phyloP scores from a whole-genome alignment of 305 asterid genomes.

The Fraxinus latifolia region DNA sequence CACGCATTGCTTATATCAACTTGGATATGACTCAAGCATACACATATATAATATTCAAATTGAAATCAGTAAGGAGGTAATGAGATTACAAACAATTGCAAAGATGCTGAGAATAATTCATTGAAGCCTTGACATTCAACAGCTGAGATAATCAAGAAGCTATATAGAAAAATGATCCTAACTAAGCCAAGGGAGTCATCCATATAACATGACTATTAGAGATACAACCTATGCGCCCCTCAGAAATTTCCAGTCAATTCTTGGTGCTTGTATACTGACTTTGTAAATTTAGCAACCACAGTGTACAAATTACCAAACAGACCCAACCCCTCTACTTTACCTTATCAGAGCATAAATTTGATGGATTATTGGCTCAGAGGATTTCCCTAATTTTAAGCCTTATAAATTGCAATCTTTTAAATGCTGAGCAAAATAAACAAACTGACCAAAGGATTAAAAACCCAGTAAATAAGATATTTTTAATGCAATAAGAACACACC shows the following conservation, averaged over 20 bases:
- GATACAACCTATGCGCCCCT: background rate
- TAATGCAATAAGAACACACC: background rate
- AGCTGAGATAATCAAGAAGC: background rate
- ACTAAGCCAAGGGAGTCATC: background rate
- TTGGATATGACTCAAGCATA: background rate
- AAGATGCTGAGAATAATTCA: background rate
- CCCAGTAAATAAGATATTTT: background rate
- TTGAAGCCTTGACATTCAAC: background rate
- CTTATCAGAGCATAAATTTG: background rate
- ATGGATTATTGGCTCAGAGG: background rate
- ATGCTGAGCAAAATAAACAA: background rate
- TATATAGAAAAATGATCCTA: background rate
- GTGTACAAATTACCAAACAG: background rate
- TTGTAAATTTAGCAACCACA: background rate
- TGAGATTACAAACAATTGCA: background rate
- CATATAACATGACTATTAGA: background rate
- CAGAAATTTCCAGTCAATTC: background rate
- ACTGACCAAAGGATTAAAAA: background rate
- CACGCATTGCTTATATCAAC: conserved; percentile 12
- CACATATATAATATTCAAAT: background rate
- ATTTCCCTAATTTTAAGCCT: background rate
- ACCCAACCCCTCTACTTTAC: background rate
- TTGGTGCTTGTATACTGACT: background rate
- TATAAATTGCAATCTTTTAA: background rate
- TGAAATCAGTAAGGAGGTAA: background rate